Evolutionary conservation across 2,329 filamentous ascomycete species (phyloP).

Genomic region (Xylariaceae sp.): DNA sequence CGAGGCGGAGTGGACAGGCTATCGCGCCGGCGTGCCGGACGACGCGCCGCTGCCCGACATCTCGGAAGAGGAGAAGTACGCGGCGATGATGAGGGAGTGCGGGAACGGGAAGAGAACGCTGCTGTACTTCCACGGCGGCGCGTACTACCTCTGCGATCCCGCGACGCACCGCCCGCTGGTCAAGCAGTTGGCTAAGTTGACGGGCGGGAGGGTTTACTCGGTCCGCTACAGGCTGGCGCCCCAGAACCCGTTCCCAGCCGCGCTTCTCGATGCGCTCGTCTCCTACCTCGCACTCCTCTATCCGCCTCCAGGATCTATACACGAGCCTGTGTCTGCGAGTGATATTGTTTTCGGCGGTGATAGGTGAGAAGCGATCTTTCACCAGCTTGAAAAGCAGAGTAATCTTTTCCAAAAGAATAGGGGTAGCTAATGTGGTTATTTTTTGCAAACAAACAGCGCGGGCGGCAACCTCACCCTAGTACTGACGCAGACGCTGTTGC

Average conservation of each 20-base stretch:
- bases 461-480: constrained; percentile 66
- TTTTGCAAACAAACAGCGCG: constrained; percentile 51
- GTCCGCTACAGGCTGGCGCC: constrained; percentile 72
- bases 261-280: constrained; percentile 65
- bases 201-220: constrained; percentile 62
- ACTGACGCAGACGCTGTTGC: constrained; percentile 63
- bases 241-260: constrained; percentile 68
- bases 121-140: constrained; percentile 72
- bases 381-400: no score
- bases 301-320: constrained; percentile 61
- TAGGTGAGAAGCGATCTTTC: constrained; percentile 36
- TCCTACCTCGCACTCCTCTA: constrained; percentile 70
- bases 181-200: constrained; percentile 59
- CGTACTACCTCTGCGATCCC: constrained; percentile 68
- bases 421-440: constrained; percentile 2
- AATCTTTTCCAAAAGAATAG: no score
- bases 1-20: constrained; percentile 73
- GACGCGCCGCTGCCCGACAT: constrained; percentile 49
- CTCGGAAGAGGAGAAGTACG: constrained; percentile 60
- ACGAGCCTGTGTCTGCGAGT: constrained; percentile 57
- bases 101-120: constrained; percentile 57
- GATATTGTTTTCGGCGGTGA: constrained; percentile 71
- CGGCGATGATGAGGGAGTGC: constrained; percentile 61
- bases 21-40: constrained; percentile 49
- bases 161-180: constrained; percentile 55